Evolutionary conservation across 169 alveolate genomes (phyloP).

Genomic region (Cryptosporidium meleagridis): DNA sequence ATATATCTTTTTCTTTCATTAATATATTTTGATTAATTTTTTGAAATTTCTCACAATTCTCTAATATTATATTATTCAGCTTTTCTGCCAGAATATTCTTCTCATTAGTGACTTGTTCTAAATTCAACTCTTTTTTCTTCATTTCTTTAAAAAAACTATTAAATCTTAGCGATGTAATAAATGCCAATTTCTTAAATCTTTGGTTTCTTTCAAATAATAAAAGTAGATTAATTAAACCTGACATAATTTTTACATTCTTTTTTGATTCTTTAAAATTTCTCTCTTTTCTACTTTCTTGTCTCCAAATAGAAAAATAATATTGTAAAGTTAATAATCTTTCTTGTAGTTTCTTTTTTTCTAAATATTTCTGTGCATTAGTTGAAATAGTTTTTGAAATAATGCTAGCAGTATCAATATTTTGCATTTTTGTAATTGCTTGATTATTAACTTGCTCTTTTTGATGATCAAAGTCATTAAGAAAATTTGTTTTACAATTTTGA

Average conservation of each 20-base stretch:
- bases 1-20: conserved; percentile 21
- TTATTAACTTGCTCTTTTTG: background rate
- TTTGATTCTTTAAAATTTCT: background rate
- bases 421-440: too few species aligned
- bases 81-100: conserved; percentile 9
- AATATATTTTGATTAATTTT: background rate
- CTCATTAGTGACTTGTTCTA: conserved; percentile 15
- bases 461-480: too few species aligned
- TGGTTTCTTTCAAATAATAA: conserved; percentile 10
- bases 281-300: background rate
- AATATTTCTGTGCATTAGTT: conserved; percentile 15
- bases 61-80: conserved; percentile 15
- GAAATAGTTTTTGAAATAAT: conserved; percentile 42
- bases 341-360: conserved; percentile 36
- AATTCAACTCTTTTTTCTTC: background rate
- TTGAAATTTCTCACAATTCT: conserved; percentile 2
- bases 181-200: background rate
- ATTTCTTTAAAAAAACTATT: background rate
- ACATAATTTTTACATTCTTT: background rate
- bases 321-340: conserved; percentile 35
- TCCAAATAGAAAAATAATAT: conserved; percentile 53
- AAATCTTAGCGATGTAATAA: background rate
- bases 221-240: background rate
- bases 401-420: conserved; percentile 24
- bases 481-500: background rate